These are phyloP conservation scores for Ceratocystis variospora DNA, from an alignment of 2,329 filamentous ascomycete genomes.

Conservation along the genomic window DNA sequence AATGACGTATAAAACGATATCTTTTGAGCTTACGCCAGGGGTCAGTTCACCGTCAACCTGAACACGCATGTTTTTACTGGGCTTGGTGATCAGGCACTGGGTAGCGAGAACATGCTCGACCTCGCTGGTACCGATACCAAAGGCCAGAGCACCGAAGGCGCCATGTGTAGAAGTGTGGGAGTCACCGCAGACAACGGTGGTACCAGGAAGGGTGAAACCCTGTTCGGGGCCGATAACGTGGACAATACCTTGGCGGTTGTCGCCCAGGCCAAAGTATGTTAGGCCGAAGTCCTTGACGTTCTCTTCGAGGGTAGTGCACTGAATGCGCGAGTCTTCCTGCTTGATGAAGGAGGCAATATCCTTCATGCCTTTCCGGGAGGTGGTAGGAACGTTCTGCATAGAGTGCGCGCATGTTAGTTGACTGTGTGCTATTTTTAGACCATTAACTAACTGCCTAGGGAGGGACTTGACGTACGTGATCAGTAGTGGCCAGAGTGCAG, in stretches of 20 bases:
- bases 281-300: constrained; percentile 95
- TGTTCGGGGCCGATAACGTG: constrained; percentile 98
- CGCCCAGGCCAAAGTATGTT: constrained; percentile 91
- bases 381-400: constrained; percentile 76
- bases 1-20: constrained; percentile 85
- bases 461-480: constrained; percentile 56
- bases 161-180: constrained; percentile 97
- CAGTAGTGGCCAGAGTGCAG: constrained; percentile 90
- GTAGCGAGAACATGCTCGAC: constrained; percentile 97
- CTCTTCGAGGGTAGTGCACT: constrained; percentile 91
- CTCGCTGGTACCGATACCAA: constrained; percentile 95
- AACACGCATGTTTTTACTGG: constrained; percentile 97
- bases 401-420: constrained; percentile 21
- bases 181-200: constrained; percentile 94
- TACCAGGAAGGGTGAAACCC: constrained; percentile 93
- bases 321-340: constrained; percentile 81
- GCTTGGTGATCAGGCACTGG: constrained; percentile 84
- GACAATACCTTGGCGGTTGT: constrained; percentile 95
- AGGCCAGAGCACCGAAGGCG: constrained; percentile 85
- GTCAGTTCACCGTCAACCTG: constrained; percentile 84
- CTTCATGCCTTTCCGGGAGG: constrained; percentile 82
- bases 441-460: not conserved
- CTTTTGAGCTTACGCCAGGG: constrained; percentile 89
- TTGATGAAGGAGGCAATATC: constrained; percentile 88
- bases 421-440: not conserved